Conservation (phyloP, 2,329 filamentous ascomycete genomes). For the Pseudogymnoascus sp. region DNA sequence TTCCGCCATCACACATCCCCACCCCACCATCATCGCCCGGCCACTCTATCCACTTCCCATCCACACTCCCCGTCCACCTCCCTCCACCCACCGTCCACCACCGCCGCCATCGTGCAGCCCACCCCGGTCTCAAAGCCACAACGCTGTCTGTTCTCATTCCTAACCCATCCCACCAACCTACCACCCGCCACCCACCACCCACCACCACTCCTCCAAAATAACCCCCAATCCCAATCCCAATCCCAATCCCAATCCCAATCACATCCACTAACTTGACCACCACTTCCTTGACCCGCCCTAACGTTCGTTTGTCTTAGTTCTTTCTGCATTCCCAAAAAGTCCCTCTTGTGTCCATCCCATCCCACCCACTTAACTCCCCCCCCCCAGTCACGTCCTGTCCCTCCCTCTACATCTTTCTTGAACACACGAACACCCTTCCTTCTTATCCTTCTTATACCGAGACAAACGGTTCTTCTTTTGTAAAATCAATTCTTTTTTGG, state of each 20-base stretch:
- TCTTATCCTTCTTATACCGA: conserved; percentile 26
- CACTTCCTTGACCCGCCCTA: conserved; percentile 2
- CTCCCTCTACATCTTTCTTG: conserved; percentile 20
- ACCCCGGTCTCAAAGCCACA: not conserved
- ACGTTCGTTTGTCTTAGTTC: conserved; percentile 3
- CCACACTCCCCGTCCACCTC: no score
- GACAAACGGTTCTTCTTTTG: conserved; percentile 24
- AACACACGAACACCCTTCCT: conserved; percentile 5
- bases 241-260: not conserved
- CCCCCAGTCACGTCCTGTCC: not conserved
- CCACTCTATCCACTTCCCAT: not conserved
- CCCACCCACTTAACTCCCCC: not conserved
- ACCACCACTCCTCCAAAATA: not conserved
- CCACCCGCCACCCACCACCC: not conserved
- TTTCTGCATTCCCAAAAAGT: not conserved
- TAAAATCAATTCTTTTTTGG: conserved; percentile 26
- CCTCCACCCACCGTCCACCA: not conserved
- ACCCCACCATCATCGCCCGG: not conserved
- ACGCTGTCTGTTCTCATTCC: not conserved
- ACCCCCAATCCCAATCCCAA: not conserved
- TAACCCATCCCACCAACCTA: not conserved
- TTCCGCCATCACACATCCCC: not conserved
- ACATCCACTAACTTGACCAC: conserved; percentile 2
- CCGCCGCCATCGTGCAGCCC: not conserved
- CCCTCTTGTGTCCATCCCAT: no score